Evolutionary conservation across 257 asterid species (phyloP).

Genomic region (Scutellaria baicalensis): DNA sequence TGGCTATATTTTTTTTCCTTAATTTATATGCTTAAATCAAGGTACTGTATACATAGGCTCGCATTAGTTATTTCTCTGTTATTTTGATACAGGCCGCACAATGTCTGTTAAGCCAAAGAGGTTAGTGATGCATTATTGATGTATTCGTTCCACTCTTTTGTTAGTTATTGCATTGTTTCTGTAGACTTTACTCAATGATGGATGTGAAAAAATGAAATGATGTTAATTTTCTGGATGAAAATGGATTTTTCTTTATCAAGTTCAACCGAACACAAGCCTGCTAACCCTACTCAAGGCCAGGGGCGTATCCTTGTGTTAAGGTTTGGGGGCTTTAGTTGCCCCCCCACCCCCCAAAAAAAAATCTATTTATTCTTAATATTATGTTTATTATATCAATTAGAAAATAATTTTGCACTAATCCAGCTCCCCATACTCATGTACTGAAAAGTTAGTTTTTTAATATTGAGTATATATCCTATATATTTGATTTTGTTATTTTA

Average conservation of each 20-base stretch:
- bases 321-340: too few species aligned
- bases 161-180: background rate
- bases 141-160: background rate
- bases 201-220: background rate
- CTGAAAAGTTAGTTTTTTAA: too few species aligned
- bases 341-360: too few species aligned
- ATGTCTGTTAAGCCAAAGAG: conserved; percentile 31
- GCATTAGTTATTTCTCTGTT: background rate
- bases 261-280: background rate
- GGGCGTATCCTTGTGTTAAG: too few species aligned
- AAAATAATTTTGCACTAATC: too few species aligned
- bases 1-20: background rate
- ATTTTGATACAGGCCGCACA: conserved; percentile 41
- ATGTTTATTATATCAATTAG: too few species aligned
- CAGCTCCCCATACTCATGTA: too few species aligned
- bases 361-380: too few species aligned
- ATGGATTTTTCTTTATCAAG: background rate
- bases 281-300: background rate
- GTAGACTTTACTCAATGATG: background rate
- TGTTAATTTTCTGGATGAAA: background rate
- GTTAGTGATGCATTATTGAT: conserved; percentile 30
- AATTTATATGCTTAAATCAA: background rate
- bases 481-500: too few species aligned
- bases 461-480: too few species aligned
- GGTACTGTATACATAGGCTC: background rate